Evolutionary conservation across 2,329 filamentous ascomycete species (phyloP), one percentile per base, ranked within the genome.

Genomic region (Calonectria honghensis): DNA sequence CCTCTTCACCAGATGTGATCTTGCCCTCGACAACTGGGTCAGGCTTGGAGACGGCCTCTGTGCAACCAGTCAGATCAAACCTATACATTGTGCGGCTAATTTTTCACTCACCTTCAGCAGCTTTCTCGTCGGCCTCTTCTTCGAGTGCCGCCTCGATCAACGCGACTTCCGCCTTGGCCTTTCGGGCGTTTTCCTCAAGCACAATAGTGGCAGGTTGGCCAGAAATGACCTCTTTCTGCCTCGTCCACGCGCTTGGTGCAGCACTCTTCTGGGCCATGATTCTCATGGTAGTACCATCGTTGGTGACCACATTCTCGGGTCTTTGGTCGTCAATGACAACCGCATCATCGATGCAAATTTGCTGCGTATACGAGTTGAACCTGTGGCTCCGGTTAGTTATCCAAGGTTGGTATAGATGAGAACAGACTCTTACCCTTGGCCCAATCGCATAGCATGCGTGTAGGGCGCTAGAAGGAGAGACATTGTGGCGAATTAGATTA

Each of bases 361-460:
- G 54, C 20, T 61, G 54, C 4, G 32, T 61, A 59, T 59, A 59
- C 18, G 52, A 59, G 52, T 61, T 61, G 54, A 61, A 39, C 9
- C 54, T 54, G 18, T 5, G 29, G 32, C 6, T 18, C 2, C 2
- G 0, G 20, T 61, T 39, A 61, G 54, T 11, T 27, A 24, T 27
- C 20, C 27, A n/a, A 37, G 10, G 20, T 61, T 13, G 32, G 6
- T 2, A 14, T 31, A 24, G 31, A 37, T 9, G n/a, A 3, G 10
- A 18, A 18, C n/a, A 37, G 9, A 37, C 11, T 1, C 10, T 61
- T 61, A 61, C 54, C 54, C 54, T 39, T 61, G 54, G 20, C 54
- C 54, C 24, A 61, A 32, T 37, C 54, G 54, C 54, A 61, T 61
- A 27, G 54, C 54, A 61, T 61, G 54, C 54, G 54, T 61, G 54